These are phyloP conservation scores for Ophiocordyceps camponoti-leonardi DNA, from an alignment of 2,329 filamentous ascomycete genomes.

Conservation along the genomic window DNA sequence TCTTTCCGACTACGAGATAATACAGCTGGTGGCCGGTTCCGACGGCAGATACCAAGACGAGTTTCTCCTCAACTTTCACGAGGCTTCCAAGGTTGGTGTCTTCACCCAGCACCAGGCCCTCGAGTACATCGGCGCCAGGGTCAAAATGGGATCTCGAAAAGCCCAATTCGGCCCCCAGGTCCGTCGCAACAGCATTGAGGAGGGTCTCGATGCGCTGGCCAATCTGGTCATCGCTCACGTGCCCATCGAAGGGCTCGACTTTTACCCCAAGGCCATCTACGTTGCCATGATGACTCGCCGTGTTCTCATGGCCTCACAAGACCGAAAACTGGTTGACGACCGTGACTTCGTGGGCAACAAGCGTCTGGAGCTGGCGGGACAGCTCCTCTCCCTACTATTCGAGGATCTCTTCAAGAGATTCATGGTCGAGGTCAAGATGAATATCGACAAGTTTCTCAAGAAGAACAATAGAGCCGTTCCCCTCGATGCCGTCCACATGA, in stretches of 20 bases:
- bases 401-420: slow-evolving; percentile 98
- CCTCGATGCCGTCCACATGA: slow-evolving; percentile 73
- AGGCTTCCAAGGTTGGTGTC: slow-evolving; percentile 66
- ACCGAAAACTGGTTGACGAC: slow-evolving; percentile 81
- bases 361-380: slow-evolving; percentile 81
- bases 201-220: slow-evolving; percentile 81
- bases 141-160: slow-evolving; percentile 68
- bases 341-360: slow-evolving; percentile 98
- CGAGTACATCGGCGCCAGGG: slow-evolving; percentile 73
- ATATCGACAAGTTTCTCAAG: slow-evolving; percentile 88
- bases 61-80: slow-evolving; percentile 90
- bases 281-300: slow-evolving; percentile 95
- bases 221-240: slow-evolving; percentile 93
- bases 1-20: slow-evolving; percentile 85
- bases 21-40: slow-evolving; percentile 75
- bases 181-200: slow-evolving; percentile 69
- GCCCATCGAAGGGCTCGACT: slow-evolving; percentile 77
- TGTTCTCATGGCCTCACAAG: slow-evolving; percentile 84
- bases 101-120: slow-evolving; percentile 91
- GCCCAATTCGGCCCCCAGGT: slow-evolving; percentile 34
- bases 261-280: slow-evolving; percentile 92
- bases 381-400: slow-evolving; percentile 83
- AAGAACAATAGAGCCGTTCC: slow-evolving; percentile 80
- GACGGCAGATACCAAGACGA: slow-evolving; percentile 86
- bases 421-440: slow-evolving; percentile 72